Base-by-base conservation (phyloP, 1,284 basidiomycete species). In the Ganoderma multipileum region DNA sequence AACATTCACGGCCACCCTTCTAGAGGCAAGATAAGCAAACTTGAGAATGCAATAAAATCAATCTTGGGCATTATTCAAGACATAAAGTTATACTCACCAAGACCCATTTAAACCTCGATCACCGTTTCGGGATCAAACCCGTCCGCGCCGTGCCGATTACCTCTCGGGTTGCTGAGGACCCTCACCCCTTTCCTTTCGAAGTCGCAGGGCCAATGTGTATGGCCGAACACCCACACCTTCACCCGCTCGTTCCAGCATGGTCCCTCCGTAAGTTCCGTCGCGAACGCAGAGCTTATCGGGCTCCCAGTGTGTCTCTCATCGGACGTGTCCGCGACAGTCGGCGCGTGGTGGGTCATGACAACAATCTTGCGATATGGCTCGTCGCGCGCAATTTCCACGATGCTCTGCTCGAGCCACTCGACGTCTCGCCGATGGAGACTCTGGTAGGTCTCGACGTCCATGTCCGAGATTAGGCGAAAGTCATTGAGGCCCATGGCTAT, bases 201-300 rank as follows among this genome's bases (percentile, higher is more conserved):
- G 71, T 83, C 81, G 68, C 81, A 83, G 39, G 73, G 75, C 78
- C 78, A 81, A 61, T 83, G 81, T 8, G 83, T 83, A 66, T 83
- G 82, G 8, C 82, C 83, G 68, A 81, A 83, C 36, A 78, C 79
- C 82, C 83, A 84, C 23, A 81, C 23, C 39, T 64, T 68, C n/a
- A 66, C 63, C 55, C 57, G 67, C 47, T 44, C 61, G 14, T 57
- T 55, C 67, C 67, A 64, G 61, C 75, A 78, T 23, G 70, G 58
- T 16, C 76, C 72, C 23, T 57, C 65, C 1, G 73, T 76, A 58
- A 83, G 71, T 68, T 81, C 81, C 9, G 79, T 82, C 16, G 78
- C 76, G 71, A 81, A 83, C 36, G 79, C 83, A 42, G 77, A 79
- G 66, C 69, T 75, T 1, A 72, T 75, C 18, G 76, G 75, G 16